Evolutionary conservation across 352 stramenopile species (phyloP).

Genomic region (Pythium folliculosum): DNA sequence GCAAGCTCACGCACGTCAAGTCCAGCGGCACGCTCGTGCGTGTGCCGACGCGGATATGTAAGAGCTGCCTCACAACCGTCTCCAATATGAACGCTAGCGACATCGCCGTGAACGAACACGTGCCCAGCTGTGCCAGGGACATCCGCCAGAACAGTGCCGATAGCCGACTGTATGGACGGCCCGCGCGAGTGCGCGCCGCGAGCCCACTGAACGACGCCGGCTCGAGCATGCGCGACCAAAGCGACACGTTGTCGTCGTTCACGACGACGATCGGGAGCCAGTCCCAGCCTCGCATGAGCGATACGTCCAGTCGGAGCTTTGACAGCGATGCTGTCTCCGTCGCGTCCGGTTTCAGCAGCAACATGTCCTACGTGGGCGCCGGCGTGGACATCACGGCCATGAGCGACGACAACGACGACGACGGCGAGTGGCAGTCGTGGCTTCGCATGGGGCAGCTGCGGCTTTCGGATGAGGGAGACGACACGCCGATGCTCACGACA

Average conservation of each 20-base stretch:
- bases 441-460: background rate
- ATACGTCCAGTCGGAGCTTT: background rate
- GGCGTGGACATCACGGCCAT: background rate
- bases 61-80: conserved; percentile 2
- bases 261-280: background rate
- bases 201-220: background rate
- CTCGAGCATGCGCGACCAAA: background rate
- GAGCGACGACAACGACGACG: background rate
- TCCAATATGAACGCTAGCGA: conserved; percentile 1
- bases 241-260: conserved; percentile 1
- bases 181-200: background rate
- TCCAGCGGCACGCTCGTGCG: background rate
- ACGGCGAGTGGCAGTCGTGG: background rate
- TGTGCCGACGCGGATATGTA: conserved; percentile 1
- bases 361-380: background rate
- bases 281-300: background rate
- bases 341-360: background rate
- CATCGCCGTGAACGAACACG: conserved; percentile 16
- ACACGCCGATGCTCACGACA: background rate
- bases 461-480: background rate
- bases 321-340: conserved; percentile 1
- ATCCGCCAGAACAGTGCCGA: background rate
- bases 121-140: background rate
- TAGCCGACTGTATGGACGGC: background rate
- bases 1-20: conserved; percentile 14